Conservation (phyloP, 2,329 filamentous ascomycete species). For the Penicillium thymicola region DNA sequence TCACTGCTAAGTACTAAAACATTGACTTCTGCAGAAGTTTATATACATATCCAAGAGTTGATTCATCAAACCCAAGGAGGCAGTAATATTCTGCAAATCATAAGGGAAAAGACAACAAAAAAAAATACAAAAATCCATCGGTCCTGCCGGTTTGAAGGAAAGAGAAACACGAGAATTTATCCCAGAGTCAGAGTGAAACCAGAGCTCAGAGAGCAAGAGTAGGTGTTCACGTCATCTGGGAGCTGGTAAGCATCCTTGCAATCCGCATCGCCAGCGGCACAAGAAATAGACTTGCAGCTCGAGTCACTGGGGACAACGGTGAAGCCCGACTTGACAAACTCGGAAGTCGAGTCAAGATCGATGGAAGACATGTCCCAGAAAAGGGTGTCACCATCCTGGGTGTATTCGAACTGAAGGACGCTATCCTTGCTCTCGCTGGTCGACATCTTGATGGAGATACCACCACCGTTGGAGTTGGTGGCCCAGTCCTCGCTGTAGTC, state of each 20-base stretch:
- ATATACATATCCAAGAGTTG: neutral
- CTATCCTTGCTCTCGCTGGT: constrained; percentile 15
- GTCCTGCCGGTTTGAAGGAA: constrained; percentile 7
- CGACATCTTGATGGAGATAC: constrained; percentile 37
- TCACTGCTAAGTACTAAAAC: neutral
- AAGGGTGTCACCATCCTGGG: constrained; percentile 27
- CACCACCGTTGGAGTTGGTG: constrained; percentile 31
- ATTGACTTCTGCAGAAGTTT: constrained; percentile 3
- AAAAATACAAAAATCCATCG: constrained; percentile 7
- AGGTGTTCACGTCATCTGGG: constrained; percentile 35
- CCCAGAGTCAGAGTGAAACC: constrained; percentile 35
- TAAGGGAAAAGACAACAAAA: neutral
- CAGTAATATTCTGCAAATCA: neutral
- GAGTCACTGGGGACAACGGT: constrained; percentile 28
- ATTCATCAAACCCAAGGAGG: neutral
- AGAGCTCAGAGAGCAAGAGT: constrained; percentile 28
- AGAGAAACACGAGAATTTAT: constrained; percentile 11
- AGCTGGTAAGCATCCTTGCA: constrained; percentile 38
- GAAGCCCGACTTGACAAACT: constrained; percentile 33
- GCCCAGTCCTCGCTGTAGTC: constrained; percentile 31
- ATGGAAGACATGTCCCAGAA: constrained; percentile 42
- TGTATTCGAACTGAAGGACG: constrained; percentile 36
- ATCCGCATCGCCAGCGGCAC: constrained; percentile 29
- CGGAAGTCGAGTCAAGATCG: constrained; percentile 30
- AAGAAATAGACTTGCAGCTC: constrained; percentile 30